Evolutionary conservation across 805 yeast genomes (phyloP).

Genomic region (Candida silvatica): DNA sequence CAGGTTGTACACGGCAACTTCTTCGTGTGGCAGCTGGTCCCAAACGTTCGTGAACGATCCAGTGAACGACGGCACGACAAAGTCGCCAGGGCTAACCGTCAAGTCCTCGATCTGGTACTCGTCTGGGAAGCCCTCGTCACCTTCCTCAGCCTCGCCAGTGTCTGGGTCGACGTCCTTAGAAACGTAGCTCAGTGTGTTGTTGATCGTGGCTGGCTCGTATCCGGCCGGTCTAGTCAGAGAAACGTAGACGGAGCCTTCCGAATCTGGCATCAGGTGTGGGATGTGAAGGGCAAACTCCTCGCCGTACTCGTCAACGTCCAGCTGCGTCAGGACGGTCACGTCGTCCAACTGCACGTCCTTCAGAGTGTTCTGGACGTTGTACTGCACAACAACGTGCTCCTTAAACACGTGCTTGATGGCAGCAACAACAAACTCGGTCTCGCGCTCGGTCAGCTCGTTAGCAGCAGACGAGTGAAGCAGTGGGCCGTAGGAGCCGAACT

Average conservation of each 20-base stretch:
- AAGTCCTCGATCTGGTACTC: slow-evolving; percentile 87
- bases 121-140: slow-evolving; percentile 82
- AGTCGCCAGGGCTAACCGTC: slow-evolving; percentile 72
- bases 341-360: slow-evolving; percentile 69
- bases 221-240: slow-evolving; percentile 57
- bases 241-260: slow-evolving; percentile 69
- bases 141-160: slow-evolving; percentile 57
- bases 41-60: slow-evolving; percentile 67
- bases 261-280: slow-evolving; percentile 61
- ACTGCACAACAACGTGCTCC: slow-evolving; percentile 69
- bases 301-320: slow-evolving; percentile 46
- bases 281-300: slow-evolving; percentile 74
- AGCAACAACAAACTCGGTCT: slow-evolving; percentile 85
- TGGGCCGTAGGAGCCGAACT: slow-evolving; percentile 64
- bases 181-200: slow-evolving; percentile 62
- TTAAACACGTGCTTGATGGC: slow-evolving; percentile 80
- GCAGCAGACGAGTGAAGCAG: slow-evolving; percentile 62
- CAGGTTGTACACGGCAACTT: slow-evolving; percentile 59
- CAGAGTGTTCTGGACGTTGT: slow-evolving; percentile 76
- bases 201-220: slow-evolving; percentile 34
- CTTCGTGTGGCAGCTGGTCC: slow-evolving; percentile 63
- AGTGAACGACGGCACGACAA: slow-evolving; percentile 64
- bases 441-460: slow-evolving; percentile 76
- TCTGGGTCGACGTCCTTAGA: slow-evolving; percentile 73
- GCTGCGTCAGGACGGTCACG: slow-evolving; percentile 60